Evolutionary conservation across 2,329 filamentous ascomycete genomes (phyloP), one percentile per base, ranked within the genome.

Genomic region (Colletotrichum cordylinicola): DNA sequence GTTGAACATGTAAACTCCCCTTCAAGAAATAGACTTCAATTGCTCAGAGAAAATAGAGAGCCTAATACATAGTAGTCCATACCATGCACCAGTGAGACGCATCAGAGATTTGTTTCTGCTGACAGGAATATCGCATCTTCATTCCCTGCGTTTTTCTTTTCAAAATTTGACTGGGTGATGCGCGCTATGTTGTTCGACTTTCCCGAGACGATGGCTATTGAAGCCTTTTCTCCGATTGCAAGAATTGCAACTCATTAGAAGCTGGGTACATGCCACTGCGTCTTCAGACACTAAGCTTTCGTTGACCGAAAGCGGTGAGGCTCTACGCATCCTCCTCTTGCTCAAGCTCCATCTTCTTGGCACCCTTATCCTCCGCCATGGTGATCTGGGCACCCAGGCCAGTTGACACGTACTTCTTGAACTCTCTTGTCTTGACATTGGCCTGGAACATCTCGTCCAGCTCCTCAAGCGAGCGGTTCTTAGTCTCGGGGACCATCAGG

Each of bases 401-500:
- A 7, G 61, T 67, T 27, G 69, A 74, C 21, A 67, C 61, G 35
- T 76, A 72, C 21, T 24, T 61, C 16, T 65, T 70, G 43, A 76
- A 76, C 64, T 74, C 64, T 2, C 76, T 33, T 0, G 74, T 72
- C 12, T 74, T 67, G 2, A 77, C 43, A 21, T 72, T 58, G 35
- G 66, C 70, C 18, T 76, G 67, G 70, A 77, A 76, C 74, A 78
- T 78, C 67, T 78, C 76, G 8, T 78, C 76, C 35, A 76, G 75
- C 64, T 81, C 81, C 31, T 72, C 80, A 0, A 77, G 74, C 18
- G 74, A 65, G 8, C 74, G 60, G 18, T 65, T 62, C 18, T 61
- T 68, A 0, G 71, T 78, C 33, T 78, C 74, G 13, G 77, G 77
- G 2, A 77, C 27, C 37, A 71, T 68, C 39, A 68, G 70, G 39